phyloP scores from a whole-genome alignment of 768 basidiomycete genomes.

The Lenzites betulinus region DNA sequence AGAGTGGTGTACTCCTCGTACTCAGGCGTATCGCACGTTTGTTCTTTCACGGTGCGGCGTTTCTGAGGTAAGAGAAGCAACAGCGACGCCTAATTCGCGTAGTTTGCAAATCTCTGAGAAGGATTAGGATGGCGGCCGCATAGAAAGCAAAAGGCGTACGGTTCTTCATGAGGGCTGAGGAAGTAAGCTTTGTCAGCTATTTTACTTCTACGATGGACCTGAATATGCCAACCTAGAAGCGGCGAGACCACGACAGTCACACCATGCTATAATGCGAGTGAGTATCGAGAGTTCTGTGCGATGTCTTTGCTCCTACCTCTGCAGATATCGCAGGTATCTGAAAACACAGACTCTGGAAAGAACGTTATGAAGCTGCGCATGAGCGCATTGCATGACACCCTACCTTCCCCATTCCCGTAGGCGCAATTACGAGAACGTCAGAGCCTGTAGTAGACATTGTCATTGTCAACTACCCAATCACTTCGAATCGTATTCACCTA shows the following conservation, averaged over 20 bases:
- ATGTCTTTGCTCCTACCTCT: constrained; percentile 41
- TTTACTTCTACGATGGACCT: too few species aligned
- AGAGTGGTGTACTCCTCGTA: background rate
- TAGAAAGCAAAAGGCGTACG: constrained; percentile 41
- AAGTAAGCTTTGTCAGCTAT: background rate
- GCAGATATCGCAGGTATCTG: constrained; percentile 77
- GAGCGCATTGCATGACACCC: background rate
- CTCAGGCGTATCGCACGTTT: constrained; percentile 41
- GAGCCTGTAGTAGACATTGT: constrained; percentile 42
- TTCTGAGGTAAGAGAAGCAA: constrained; percentile 68
- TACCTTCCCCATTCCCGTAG: constrained; percentile 91
- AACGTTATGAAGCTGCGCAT: background rate
- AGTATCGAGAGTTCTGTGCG: background rate
- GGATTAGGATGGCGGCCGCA: background rate
- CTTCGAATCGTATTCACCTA: constrained; percentile 27
- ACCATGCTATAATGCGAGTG: constrained; percentile 48
- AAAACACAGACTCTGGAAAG: constrained; percentile 74
- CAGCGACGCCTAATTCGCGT: constrained; percentile 53
- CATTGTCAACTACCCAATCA: background rate
- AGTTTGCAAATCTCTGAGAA: constrained; percentile 64
- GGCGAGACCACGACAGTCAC: constrained; percentile 79
- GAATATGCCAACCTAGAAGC: constrained; percentile 55
- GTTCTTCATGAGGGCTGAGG: constrained; percentile 77
- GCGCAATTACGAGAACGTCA: constrained; percentile 80
- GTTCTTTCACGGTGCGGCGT: constrained; percentile 54